A percentile compares a stretch with the other conserved stretches of the same genome.
These are phyloP conservation scores for Polychaeton citri DNA, from an alignment of 2,329 filamentous ascomycete species.

Conservation along the genomic window DNA sequence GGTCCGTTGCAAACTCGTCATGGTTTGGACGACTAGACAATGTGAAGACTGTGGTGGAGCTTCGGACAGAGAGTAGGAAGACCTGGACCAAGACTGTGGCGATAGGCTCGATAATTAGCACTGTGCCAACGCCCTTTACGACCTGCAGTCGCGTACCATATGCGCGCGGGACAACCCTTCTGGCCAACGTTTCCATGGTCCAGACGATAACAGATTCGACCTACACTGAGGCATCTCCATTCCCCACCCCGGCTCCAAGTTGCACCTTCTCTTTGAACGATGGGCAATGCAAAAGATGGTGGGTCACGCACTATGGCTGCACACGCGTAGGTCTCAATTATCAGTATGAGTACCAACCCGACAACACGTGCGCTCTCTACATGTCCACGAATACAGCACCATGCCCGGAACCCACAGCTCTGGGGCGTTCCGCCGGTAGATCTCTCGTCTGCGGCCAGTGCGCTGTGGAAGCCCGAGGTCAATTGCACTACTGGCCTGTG, in stretches of 20 bases:
- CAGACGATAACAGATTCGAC: background rate
- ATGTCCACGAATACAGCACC: background rate
- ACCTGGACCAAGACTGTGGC: background rate
- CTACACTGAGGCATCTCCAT: background rate
- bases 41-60: background rate
- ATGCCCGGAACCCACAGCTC: background rate
- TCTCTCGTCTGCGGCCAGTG: background rate
- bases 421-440: background rate
- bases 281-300: background rate
- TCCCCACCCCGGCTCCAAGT: background rate
- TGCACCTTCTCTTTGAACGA: background rate
- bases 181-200: background rate
- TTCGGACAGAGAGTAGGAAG: background rate
- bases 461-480: background rate
- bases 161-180: background rate
- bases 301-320: background rate
- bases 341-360: background rate
- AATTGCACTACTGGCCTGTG: background rate
- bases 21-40: background rate
- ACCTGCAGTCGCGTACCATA: background rate
- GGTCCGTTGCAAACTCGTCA: background rate
- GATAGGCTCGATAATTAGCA: background rate
- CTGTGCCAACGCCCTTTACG: background rate
- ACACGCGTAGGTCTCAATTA: background rate
- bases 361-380: background rate